A percentile compares a stretch with the other conserved stretches of the same genome.
phyloP scores from a whole-genome alignment of 2,329 filamentous ascomycete genomes.

The Lachnellula cervina region DNA sequence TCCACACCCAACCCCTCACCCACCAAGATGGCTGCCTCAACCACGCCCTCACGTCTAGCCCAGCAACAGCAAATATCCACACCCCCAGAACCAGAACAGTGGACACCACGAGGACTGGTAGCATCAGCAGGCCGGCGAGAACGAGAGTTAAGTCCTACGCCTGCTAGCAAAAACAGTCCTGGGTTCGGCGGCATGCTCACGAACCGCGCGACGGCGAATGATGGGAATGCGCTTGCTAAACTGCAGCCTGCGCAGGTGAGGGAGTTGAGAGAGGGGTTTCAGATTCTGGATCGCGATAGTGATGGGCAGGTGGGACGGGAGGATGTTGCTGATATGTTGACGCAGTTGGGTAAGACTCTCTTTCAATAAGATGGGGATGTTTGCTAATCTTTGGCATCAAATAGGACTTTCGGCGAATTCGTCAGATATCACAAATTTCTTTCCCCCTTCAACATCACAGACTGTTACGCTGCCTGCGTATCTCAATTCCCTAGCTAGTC shows the following conservation, averaged over 20 bases:
- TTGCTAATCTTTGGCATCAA: constrained; percentile 3
- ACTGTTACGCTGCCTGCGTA: constrained; percentile 82
- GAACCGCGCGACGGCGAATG: constrained; percentile 16
- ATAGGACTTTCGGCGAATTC: constrained; percentile 68
- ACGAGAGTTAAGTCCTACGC: constrained; percentile 30
- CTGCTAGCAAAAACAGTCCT: constrained; percentile 21
- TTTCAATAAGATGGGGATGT: background rate
- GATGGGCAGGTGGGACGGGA: constrained; percentile 78
- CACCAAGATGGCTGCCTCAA: constrained; percentile 40
- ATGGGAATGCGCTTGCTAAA: constrained; percentile 57
- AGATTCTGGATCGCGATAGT: constrained; percentile 85
- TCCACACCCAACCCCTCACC: constrained; percentile 58
- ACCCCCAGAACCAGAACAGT: constrained; percentile 28
- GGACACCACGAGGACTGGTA: constrained; percentile 31
- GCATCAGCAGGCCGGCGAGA: constrained; percentile 29
- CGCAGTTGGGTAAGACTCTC: constrained; percentile 62
- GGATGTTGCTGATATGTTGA: constrained; percentile 82
- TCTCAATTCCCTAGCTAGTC: constrained; percentile 72
- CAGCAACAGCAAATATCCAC: constrained; percentile 38
- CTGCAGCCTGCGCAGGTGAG: constrained; percentile 78
- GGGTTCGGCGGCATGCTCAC: constrained; percentile 27
- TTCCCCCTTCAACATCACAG: constrained; percentile 65
- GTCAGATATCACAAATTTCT: constrained; percentile 73
- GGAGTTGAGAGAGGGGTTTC: constrained; percentile 86
- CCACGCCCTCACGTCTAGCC: constrained; percentile 40